These are phyloP conservation scores for Russula olivacea DNA, from an alignment of 768 basidiomycete genomes.

Conservation along the genomic window DNA sequence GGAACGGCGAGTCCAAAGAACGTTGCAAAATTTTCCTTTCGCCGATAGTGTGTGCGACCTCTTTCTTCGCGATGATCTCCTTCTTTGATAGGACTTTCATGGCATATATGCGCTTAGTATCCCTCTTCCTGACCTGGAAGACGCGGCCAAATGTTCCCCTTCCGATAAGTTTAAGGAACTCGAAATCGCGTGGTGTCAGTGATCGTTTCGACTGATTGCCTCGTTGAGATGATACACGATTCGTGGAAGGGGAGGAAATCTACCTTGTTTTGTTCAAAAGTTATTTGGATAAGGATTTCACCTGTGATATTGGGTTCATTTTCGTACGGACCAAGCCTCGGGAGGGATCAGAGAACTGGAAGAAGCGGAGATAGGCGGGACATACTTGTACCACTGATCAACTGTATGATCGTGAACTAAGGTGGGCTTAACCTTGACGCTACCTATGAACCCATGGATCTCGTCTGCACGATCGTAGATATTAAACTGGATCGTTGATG, in stretches of 20 bases:
- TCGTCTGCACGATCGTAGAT: constrained; percentile 84
- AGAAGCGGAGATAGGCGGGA: constrained; percentile 26
- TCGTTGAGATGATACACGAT: background rate
- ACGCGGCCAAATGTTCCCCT: constrained; percentile 97
- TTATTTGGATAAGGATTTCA: constrained; percentile 91
- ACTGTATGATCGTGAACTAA: constrained; percentile 91
- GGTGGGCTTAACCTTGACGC: constrained; percentile 84
- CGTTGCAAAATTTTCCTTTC: constrained; percentile 98
- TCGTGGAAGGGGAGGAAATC: constrained; percentile 29
- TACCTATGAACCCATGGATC: constrained; percentile 87
- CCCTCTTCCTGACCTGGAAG: constrained; percentile 96
- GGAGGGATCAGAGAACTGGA: constrained; percentile 1
- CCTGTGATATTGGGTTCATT: constrained; percentile 75
- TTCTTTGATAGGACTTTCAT: constrained; percentile 99
- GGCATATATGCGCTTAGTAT: constrained; percentile 98
- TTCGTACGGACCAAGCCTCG: constrained; percentile 67
- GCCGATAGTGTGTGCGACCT: constrained; percentile 98
- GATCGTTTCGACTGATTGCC: constrained; percentile 65
- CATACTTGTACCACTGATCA: constrained; percentile 96
- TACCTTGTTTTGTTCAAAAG: constrained; percentile 88
- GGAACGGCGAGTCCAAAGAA: constrained; percentile 89
- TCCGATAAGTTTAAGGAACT: constrained; percentile 97
- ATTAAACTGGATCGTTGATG: constrained; percentile 77
- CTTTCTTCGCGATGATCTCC: constrained; percentile 98
- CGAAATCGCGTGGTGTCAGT: constrained; percentile 92